Conservation (phyloP, 495 filamentous ascomycete species). For the Aspergillus avenaceus region DNA sequence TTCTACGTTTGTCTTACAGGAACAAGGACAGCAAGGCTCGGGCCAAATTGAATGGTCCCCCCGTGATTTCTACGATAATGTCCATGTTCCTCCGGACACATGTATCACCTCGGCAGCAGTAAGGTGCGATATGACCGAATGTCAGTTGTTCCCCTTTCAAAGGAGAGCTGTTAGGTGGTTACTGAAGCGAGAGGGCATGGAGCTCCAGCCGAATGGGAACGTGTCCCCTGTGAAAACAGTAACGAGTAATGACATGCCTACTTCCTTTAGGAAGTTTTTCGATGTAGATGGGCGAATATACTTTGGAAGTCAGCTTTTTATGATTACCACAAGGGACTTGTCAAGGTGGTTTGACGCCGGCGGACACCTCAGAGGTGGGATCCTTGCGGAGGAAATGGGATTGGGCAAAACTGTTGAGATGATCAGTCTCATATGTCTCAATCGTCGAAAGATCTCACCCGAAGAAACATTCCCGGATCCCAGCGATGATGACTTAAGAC, state of each 20-base stretch:
- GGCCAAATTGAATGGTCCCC: slow-evolving; percentile 36
- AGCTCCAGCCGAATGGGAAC: slow-evolving; percentile 29
- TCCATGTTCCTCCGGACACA: slow-evolving; percentile 52
- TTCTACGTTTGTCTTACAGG: slow-evolving; percentile 26
- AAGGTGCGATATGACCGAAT: slow-evolving; percentile 37
- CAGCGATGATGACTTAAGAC: slow-evolving; percentile 26
- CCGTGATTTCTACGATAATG: slow-evolving; percentile 61
- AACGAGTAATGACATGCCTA: slow-evolving; percentile 21
- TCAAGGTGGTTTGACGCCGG: slow-evolving; percentile 38
- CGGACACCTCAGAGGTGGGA: slow-evolving; percentile 49
- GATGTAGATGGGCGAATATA: slow-evolving; percentile 50
- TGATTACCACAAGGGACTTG: slow-evolving; percentile 53
- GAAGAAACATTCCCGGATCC: slow-evolving; percentile 13
- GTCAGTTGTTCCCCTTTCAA: slow-evolving; percentile 67
- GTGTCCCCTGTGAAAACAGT: slow-evolving; percentile 13
- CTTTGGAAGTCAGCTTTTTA: slow-evolving; percentile 62
- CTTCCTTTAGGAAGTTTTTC: slow-evolving; percentile 28
- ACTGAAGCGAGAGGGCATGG: slow-evolving; percentile 53
- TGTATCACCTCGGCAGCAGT: slow-evolving; percentile 35
- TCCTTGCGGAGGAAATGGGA: slow-evolving; percentile 94
- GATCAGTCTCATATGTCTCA: slow-evolving; percentile 67
- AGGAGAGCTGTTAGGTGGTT: slow-evolving; percentile 69
- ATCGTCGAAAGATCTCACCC: slow-evolving; percentile 35
- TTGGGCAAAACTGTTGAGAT: slow-evolving; percentile 93
- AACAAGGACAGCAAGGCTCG: slow-evolving; percentile 6